Conservation (phyloP, 2,329 filamentous ascomycete genomes). For the Paraphoma sp. region DNA sequence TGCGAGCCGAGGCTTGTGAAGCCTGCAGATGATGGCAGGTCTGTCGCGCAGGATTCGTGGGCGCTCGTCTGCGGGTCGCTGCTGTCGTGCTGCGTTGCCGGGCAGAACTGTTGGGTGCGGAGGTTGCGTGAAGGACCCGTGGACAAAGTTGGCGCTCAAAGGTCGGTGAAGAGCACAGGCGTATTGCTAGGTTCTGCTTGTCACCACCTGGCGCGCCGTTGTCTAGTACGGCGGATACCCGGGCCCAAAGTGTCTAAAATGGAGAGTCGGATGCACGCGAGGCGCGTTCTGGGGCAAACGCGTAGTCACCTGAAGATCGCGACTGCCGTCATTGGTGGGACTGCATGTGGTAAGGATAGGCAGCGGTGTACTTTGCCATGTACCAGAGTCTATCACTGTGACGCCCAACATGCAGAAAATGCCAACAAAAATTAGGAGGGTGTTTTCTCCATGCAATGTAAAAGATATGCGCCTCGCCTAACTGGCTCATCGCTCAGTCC, state of each 20-base stretch:
- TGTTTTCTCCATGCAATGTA: background rate
- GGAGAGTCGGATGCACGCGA: no score
- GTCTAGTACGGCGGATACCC: no score
- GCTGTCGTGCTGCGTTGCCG: no score
- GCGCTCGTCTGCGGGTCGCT: no score
- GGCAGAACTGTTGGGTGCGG: background rate
- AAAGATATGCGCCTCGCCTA: background rate
- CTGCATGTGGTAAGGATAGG: background rate
- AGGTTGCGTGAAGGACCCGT: background rate
- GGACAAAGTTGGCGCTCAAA: constrained; percentile 6
- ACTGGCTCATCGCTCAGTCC: background rate
- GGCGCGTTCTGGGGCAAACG: background rate
- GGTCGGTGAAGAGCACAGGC: constrained; percentile 22
- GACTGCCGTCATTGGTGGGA: background rate
- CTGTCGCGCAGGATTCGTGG: background rate
- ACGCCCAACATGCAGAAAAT: no score
- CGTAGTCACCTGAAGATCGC: background rate
- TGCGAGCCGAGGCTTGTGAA: background rate
- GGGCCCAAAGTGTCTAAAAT: no score
- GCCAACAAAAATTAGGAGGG: no score
- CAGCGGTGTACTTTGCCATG: background rate
- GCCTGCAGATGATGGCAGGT: background rate
- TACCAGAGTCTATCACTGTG: no score
- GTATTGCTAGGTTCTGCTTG: background rate
- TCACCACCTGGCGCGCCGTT: background rate